phyloP scores from a whole-genome alignment of 192 early-diverging fungal species.

The Coemansia sp. region DNA sequence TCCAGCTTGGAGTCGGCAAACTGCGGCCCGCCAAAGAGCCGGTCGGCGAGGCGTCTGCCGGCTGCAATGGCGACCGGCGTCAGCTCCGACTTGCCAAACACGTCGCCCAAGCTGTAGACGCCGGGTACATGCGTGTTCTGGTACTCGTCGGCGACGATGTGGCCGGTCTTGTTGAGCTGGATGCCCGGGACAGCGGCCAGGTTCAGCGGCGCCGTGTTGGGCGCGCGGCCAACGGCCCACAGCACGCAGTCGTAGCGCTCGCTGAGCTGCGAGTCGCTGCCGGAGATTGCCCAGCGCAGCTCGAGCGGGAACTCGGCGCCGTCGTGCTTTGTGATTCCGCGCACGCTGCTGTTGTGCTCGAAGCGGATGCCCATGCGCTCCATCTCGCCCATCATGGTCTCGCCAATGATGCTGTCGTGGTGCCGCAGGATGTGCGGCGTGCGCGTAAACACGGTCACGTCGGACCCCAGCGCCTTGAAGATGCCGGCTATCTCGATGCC shows the following conservation, averaged over 20 bases:
- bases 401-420: conserved; percentile 82
- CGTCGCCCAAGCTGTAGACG: conserved; percentile 91
- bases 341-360: conserved; percentile 62
- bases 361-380: conserved; percentile 78
- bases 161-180: conserved; percentile 62
- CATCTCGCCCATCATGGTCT: conserved; percentile 75
- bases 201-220: conserved; percentile 71
- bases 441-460: conserved; percentile 83
- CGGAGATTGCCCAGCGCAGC: conserved; percentile 41
- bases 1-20: conserved; percentile 79
- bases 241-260: conserved; percentile 80
- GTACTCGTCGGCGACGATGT: conserved; percentile 80
- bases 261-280: conserved; percentile 20
- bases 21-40: conserved; percentile 79
- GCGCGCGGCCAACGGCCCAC: conserved; percentile 87
- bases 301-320: conserved; percentile 56
- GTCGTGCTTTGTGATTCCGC: conserved; percentile 59
- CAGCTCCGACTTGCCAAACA: conserved; percentile 85
- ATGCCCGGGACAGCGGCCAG: conserved; percentile 64
- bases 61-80: conserved; percentile 98
- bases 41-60: conserved; percentile 82
- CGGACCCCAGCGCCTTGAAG: conserved; percentile 81
- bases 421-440: conserved; percentile 77
- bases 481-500: conserved; percentile 95
- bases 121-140: conserved; percentile 72